phyloP scores from a whole-genome alignment of 1,139 yeast species.

The Yamadazyma dushanensis region DNA sequence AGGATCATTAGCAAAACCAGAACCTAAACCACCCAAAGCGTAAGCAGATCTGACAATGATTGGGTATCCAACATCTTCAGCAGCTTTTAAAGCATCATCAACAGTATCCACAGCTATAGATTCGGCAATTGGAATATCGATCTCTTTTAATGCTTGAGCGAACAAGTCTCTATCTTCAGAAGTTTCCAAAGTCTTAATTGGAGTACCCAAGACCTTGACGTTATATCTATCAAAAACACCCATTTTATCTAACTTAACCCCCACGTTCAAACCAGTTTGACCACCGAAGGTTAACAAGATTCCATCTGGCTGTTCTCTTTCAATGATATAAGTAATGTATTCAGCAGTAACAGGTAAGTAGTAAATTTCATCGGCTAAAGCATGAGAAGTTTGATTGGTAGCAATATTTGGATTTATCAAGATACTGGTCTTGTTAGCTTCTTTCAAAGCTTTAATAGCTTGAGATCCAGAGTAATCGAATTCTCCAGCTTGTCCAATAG shows the following conservation, averaged over 20 bases:
- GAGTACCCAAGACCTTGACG: slow-evolving; percentile 95
- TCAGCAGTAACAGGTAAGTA: slow-evolving; percentile 96
- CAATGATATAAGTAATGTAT: slow-evolving; percentile 89
- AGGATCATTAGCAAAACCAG: slow-evolving; percentile 89
- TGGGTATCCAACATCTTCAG: slow-evolving; percentile 86
- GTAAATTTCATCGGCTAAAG: slow-evolving; percentile 92
- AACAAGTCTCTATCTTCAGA: slow-evolving; percentile 97
- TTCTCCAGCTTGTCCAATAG: slow-evolving; percentile 99
- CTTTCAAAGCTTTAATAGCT: slow-evolving; percentile 93
- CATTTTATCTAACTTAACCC: slow-evolving; percentile 89
- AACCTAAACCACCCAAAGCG: slow-evolving; percentile 96
- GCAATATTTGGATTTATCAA: slow-evolving; percentile 97
- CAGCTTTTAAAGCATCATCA: slow-evolving; percentile 90
- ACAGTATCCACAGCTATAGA: slow-evolving; percentile 92
- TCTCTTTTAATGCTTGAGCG: slow-evolving; percentile 91
- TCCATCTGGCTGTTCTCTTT: slow-evolving; percentile 95
- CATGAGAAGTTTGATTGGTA: slow-evolving; percentile 94
- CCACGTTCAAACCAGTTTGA: slow-evolving; percentile 95
- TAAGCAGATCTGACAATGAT: slow-evolving; percentile 97
- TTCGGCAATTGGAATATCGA: slow-evolving; percentile 92
- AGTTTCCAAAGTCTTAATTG: slow-evolving; percentile 90
- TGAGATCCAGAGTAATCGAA: slow-evolving; percentile 98
- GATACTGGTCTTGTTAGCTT: slow-evolving; percentile 81
- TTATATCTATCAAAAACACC: slow-evolving; percentile 90
- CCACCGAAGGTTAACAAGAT: slow-evolving; percentile 96